Evolutionary conservation across 2,329 filamentous ascomycete species (phyloP).

Genomic region (Aschersonia sp.): DNA sequence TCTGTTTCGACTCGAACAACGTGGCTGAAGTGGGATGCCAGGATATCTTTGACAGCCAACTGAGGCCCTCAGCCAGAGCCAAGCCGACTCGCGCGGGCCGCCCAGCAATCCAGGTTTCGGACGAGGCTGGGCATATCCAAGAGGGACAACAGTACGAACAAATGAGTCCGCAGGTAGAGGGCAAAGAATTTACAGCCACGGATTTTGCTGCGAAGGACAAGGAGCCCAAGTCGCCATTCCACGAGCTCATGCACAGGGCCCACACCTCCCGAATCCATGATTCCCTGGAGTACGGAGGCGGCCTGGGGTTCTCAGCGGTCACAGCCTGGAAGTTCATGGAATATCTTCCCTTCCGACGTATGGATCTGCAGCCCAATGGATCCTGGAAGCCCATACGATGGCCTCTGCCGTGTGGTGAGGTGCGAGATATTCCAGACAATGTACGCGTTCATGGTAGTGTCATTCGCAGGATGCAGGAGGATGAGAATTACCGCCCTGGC

Average conservation of each 20-base stretch:
- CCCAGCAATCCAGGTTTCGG: constrained; percentile 12
- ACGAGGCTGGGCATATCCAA: constrained; percentile 7
- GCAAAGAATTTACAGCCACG: constrained; percentile 6
- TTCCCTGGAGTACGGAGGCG: constrained; percentile 49
- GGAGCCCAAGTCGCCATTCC: constrained; percentile 26
- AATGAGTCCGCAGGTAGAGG: constrained; percentile 9
- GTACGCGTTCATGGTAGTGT: constrained; percentile 62
- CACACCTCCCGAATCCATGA: constrained; percentile 49
- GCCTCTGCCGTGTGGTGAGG: constrained; percentile 65
- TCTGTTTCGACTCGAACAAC: constrained; percentile 55
- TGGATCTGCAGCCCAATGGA: constrained; percentile 60
- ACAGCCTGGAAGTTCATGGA: constrained; percentile 67
- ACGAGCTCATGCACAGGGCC: constrained; percentile 41
- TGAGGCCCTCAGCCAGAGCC: constrained; percentile 1
- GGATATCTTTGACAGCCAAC: constrained; percentile 4
- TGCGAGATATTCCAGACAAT: constrained; percentile 57
- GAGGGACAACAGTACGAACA: constrained; percentile 3
- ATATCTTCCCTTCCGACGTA: constrained; percentile 64
- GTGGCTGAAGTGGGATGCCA: constrained; percentile 49
- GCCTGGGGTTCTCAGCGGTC: constrained; percentile 39
- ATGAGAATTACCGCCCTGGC: constrained; percentile 55
- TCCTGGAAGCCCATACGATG: constrained; percentile 69
- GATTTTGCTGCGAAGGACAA: background rate
- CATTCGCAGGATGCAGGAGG: constrained; percentile 51
- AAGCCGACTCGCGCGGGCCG: constrained; percentile 3